Evolutionary conservation across 2,329 filamentous ascomycete species (phyloP).

Genomic region (Fusarium fujikuroi): DNA sequence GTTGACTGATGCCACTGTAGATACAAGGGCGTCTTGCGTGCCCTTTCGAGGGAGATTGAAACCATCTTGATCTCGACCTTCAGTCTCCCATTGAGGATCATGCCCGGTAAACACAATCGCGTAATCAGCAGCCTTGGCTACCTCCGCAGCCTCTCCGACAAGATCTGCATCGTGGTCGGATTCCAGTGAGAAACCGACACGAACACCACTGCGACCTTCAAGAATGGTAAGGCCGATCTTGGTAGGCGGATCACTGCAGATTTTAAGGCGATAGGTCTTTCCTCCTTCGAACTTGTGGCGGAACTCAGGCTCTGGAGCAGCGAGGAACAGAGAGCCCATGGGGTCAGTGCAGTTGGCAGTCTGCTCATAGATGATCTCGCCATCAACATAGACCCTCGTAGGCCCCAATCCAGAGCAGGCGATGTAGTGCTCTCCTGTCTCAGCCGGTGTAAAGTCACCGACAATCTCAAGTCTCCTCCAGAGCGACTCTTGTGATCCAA

Average conservation of each 20-base stretch:
- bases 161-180: slow-evolving; percentile 48
- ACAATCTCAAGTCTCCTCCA: slow-evolving; percentile 43
- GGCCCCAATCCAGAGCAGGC: slow-evolving; percentile 46
- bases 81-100: slow-evolving; percentile 57
- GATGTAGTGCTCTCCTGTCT: slow-evolving; percentile 45
- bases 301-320: slow-evolving; percentile 43
- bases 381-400: slow-evolving; percentile 42
- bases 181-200: slow-evolving; percentile 45
- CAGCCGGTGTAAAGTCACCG: slow-evolving; percentile 44
- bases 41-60: slow-evolving; percentile 69
- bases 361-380: slow-evolving; percentile 45
- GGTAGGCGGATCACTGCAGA: slow-evolving; percentile 44
- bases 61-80: slow-evolving; percentile 77
- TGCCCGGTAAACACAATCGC: slow-evolving; percentile 68
- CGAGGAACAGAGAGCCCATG: slow-evolving; percentile 46
- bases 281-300: slow-evolving; percentile 37
- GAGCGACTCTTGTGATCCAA: slow-evolving; percentile 41
- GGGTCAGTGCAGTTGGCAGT: slow-evolving; percentile 42
- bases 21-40: slow-evolving; percentile 65
- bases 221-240: slow-evolving; percentile 46
- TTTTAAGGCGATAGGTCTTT: slow-evolving; percentile 43
- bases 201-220: slow-evolving; percentile 45
- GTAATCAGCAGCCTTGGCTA: slow-evolving; percentile 67
- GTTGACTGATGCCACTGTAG: slow-evolving; percentile 65
- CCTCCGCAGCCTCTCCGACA: slow-evolving; percentile 60